Evolutionary conservation across 2,329 filamentous ascomycete genomes (phyloP).

Genomic region (Shiraia sp.): DNA sequence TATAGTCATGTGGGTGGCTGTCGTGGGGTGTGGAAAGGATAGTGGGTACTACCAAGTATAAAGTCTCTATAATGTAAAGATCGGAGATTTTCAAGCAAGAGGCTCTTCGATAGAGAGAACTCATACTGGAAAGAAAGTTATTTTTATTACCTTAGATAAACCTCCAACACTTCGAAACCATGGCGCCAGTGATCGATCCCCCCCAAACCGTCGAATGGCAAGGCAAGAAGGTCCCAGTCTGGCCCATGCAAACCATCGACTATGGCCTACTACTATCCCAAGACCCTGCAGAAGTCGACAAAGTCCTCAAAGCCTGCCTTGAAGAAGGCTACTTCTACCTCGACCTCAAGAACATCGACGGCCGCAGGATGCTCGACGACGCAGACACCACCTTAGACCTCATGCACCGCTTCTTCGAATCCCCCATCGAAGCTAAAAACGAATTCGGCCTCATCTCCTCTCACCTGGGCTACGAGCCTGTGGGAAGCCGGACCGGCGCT

Average conservation of each 20-base stretch:
- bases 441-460: conserved; percentile 59
- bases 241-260: conserved; percentile 52
- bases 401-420: conserved; percentile 61
- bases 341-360: conserved; percentile 58
- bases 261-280: conserved; percentile 58
- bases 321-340: conserved; percentile 62
- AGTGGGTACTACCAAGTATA: no score
- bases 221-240: conserved; percentile 36
- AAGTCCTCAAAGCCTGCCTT: conserved; percentile 55
- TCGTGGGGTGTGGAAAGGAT: no score
- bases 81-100: no score
- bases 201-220: conserved; percentile 36
- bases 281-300: conserved; percentile 59
- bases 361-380: conserved; percentile 57
- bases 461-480: conserved; percentile 53
- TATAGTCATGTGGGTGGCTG: no score
- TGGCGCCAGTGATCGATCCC: conserved; percentile 27
- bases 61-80: no score
- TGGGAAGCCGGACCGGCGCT: conserved; percentile 35
- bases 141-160: no score
- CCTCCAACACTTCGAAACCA: conserved; percentile 5
- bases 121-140: no score
- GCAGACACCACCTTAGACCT: conserved; percentile 57
- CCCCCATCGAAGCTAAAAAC: conserved; percentile 60
- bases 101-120: no score